Evolutionary conservation across 2,329 filamentous ascomycete genomes (phyloP), one percentile per base, ranked within the genome.

Genomic region (Calonectria henricotiae): DNA sequence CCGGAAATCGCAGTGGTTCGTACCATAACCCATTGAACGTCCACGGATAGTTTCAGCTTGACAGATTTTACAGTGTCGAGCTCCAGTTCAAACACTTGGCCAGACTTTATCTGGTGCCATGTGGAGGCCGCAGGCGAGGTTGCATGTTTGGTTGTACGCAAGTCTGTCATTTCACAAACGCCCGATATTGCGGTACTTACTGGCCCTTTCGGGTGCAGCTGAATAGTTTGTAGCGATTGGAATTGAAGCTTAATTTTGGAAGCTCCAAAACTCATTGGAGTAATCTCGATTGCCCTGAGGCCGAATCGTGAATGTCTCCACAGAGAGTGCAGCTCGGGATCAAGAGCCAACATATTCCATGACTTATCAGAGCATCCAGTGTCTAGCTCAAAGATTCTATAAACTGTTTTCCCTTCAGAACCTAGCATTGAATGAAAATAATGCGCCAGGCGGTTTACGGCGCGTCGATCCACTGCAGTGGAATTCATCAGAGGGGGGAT

Each of bases 301-400:
- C 47, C 49, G 30, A 30, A 65, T 15, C 27, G 47, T 5, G 17
- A 49, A 15, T 5, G n/a, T 7, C 49, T 51, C 49, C 49, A 65
- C 17, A 46, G 27, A 11, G 30, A n/a, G 11, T 58, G 25, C 1
- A 47, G 8, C 27, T 58, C 62, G 30, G 35, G 32, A 17, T 64
- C 46, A 8, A 64, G 30, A 17, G 62, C 12, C 13, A 64, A 11
- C 35, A 64, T 43, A 23, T 64, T 64, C 62, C 35, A 54, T 3
- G 9, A 13, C 9, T 27, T 8, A n/a, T 62, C n/a, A 8, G 43
- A 47, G 17, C 41, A 49, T 17, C 60, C 27, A 25, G 5, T 12
- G 6, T 44, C 30, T 30, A 20, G 5, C 17, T 7, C 58, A 23
- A 44, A 62, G 39, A n/a, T 12, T 32, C 41, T 17, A 23, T 46